These are phyloP conservation scores for Talaromyces sp. DNA, from an alignment of 2,329 filamentous ascomycete genomes.

Conservation along the genomic window DNA sequence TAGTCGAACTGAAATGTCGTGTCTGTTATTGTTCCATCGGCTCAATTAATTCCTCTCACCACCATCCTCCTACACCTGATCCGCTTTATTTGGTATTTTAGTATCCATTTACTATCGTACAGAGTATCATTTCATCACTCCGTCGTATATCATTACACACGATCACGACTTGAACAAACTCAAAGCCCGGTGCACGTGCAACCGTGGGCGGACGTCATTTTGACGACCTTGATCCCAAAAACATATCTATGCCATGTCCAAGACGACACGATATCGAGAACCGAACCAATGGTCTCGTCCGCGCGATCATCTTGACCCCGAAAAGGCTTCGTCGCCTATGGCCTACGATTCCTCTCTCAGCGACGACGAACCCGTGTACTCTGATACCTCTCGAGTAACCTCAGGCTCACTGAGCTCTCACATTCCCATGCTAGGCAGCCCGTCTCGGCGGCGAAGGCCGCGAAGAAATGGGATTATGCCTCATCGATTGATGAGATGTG, in stretches of 20 bases:
- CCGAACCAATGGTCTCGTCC: slow-evolving; percentile 15
- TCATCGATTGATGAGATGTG: slow-evolving; percentile 70
- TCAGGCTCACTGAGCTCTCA: slow-evolving; percentile 30
- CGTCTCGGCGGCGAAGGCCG: slow-evolving; percentile 33
- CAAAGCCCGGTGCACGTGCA: slow-evolving; percentile 3
- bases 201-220: slow-evolving; percentile 17
- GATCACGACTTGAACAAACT: neutral
- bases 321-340: slow-evolving; percentile 14
- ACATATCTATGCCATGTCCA: slow-evolving; percentile 15
- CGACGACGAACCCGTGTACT: slow-evolving; percentile 40
- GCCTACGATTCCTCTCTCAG: slow-evolving; percentile 22
- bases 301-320: slow-evolving; percentile 16
- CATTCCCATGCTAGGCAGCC: slow-evolving; percentile 33
- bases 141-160: neutral
- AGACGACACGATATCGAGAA: slow-evolving; percentile 17
- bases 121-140: neutral
- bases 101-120: neutral
- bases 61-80: neutral
- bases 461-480: slow-evolving; percentile 45
- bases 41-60: neutral
- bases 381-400: slow-evolving; percentile 55
- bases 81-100: neutral
- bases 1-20: neutral
- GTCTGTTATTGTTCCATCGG: neutral
- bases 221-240: slow-evolving; percentile 12